Base-by-base conservation (phyloP, 768 basidiomycete species). In the Tulasnella sp. region DNA sequence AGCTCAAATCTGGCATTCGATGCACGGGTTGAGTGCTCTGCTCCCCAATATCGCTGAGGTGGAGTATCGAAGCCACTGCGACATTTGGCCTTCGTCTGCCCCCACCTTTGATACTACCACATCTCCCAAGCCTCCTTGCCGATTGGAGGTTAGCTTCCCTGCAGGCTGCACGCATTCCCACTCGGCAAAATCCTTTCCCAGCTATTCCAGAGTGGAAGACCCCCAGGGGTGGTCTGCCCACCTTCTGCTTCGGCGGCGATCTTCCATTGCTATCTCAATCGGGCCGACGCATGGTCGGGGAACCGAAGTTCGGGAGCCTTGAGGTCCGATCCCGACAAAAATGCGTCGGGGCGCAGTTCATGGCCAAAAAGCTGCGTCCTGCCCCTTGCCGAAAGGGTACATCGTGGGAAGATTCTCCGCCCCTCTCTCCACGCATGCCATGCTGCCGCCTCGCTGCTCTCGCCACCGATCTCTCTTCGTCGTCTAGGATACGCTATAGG, bases 251-350 rank as follows among this genome's bases (percentile, higher is more conserved):
- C 62, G 62, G 62, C 62, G 62, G 62, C 62, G 62, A 68, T 68
- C 62, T 68, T 68, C 62, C 62, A 68, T 68, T 68, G 31, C 62
- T 68, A 68, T 68, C 62, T 68, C 62, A 68, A 68, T 68, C 62
- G 62, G 62, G 62, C 62, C 62, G 62, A 68, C 62, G 62, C 62
- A 24, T 68, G 62, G 62, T 68, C 27, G 62, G 62, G 31, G 62
- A 68, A 36, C 62, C 62, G 62, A 31, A 68, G 62, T 68, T 68
- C 62, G 62, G 62, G 62, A 52, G 62, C 62, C 62, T 68, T 68
- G 62, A 68, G 62, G 62, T 68, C 62, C 62, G 62, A 68, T 68
- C 62, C 62, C 62, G 62, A 68, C 62, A 68, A 68, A 68, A 68
- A 31, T 68, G 62, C 31, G 62, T 68, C 62, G 62, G 62, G 62